Conservation (phyloP, 768 basidiomycete species). For the Daedalea quercina region DNA sequence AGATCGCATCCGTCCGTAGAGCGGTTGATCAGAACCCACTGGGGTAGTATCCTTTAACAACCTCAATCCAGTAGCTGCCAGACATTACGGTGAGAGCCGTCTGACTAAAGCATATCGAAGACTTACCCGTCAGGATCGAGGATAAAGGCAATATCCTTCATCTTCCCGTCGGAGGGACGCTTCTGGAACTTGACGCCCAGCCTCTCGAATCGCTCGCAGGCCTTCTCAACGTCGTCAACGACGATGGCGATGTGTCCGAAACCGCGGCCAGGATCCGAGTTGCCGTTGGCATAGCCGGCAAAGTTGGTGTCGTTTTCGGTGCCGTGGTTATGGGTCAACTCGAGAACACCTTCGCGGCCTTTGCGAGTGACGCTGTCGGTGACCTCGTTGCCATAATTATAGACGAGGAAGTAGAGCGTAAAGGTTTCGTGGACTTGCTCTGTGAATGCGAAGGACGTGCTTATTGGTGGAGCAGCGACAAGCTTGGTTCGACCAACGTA, state of each 20-base stretch:
- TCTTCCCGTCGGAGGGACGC: conserved; percentile 75
- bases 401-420: conserved; percentile 84
- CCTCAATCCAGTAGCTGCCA: conserved; percentile 53
- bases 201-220: conserved; percentile 77
- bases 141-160: conserved; percentile 80
- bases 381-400: conserved; percentile 38
- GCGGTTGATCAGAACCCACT: background rate
- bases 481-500: conserved; percentile 8
- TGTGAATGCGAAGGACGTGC: conserved; percentile 18
- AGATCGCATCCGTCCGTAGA: background rate
- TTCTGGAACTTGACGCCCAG: conserved; percentile 86
- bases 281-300: conserved; percentile 81
- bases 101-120: background rate
- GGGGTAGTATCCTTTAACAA: conserved; percentile 26
- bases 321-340: conserved; percentile 87
- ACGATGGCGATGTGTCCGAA: conserved; percentile 90
- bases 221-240: conserved; percentile 75
- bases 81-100: background rate
- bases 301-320: conserved; percentile 76
- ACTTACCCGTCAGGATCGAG: conserved; percentile 77
- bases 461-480: background rate
- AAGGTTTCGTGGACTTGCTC: conserved; percentile 54
- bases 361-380: conserved; percentile 14
- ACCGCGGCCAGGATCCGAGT: conserved; percentile 70
- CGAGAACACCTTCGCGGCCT: conserved; percentile 42